Evolutionary conservation across 345 rosid species (phyloP).

Genomic region (Brassica incana): DNA sequence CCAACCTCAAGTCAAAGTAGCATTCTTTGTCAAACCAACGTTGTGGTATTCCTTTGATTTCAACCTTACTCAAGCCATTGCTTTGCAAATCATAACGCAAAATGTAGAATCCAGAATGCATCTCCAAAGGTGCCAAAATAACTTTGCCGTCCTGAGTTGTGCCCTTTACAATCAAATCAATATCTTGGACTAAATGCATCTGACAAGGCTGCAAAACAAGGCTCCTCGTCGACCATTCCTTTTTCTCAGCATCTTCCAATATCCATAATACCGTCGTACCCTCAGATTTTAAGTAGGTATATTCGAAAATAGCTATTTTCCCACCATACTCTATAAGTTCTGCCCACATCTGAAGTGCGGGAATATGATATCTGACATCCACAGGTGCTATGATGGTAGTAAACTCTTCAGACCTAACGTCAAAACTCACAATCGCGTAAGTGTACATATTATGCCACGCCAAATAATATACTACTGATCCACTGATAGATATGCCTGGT

Average conservation of each 20-base stretch:
- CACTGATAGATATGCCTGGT: neutral
- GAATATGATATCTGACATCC: neutral
- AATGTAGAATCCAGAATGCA: neutral
- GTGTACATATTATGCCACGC: neutral
- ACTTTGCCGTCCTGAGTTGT: conserved; percentile 15
- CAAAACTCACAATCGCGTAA: conserved; percentile 10
- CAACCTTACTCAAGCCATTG: conserved; percentile 12
- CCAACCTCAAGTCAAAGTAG: neutral
- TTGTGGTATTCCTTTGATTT: conserved; percentile 17
- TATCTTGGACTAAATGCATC: conserved; percentile 4
- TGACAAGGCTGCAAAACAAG: conserved; percentile 16
- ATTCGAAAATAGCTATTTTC: neutral
- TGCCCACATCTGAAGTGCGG: neutral
- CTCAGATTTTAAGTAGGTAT: neutral
- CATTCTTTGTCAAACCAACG: neutral
- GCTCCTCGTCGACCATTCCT: neutral
- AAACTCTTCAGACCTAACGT: conserved; percentile 11
- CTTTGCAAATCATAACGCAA: conserved; percentile 4
- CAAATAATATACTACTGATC: conserved; percentile 8
- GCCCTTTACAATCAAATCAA: neutral
- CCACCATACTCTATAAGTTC: conserved; percentile 10
- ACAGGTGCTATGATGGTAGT: neutral
- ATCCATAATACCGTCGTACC: neutral
- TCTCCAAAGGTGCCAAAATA: conserved; percentile 1
- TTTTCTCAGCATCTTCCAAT: no score